These are phyloP conservation scores for Solioccasus polychromus DNA, from an alignment of 768 basidiomycete species.

Conservation along the genomic window DNA sequence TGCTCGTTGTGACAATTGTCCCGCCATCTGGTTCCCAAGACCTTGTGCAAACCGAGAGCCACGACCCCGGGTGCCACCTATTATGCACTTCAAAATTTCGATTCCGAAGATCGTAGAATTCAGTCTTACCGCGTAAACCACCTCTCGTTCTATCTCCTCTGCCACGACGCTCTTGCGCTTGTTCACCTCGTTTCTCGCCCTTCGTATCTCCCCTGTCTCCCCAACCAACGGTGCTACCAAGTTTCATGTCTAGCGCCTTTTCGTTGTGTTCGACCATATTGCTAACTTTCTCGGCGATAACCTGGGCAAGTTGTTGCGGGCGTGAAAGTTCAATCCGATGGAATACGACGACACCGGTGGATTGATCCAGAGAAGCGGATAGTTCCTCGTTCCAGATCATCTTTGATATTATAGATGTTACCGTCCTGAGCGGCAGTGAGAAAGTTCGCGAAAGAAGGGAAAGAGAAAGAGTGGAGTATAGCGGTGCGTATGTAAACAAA, in stretches of 20 bases:
- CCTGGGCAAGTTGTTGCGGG: slow-evolving; percentile 85
- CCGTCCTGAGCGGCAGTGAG: slow-evolving; percentile 72
- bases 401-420: slow-evolving; percentile 84
- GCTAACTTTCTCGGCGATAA: slow-evolving; percentile 83
- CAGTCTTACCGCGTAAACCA: slow-evolving; percentile 51
- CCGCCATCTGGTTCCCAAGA: slow-evolving; percentile 75
- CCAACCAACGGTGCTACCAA: slow-evolving; percentile 56
- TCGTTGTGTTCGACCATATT: slow-evolving; percentile 90
- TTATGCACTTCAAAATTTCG: background rate
- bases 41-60: slow-evolving; percentile 83
- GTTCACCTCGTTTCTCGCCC: slow-evolving; percentile 78
- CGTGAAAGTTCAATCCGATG: slow-evolving; percentile 88
- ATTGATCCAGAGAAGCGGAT: slow-evolving; percentile 88
- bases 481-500: slow-evolving; percentile 91
- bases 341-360: slow-evolving; percentile 87
- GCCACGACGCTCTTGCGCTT: slow-evolving; percentile 72
- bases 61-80: slow-evolving; percentile 67
- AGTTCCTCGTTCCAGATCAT: slow-evolving; percentile 99
- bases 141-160: slow-evolving; percentile 62
- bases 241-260: slow-evolving; percentile 80
- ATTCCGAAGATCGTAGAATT: background rate
- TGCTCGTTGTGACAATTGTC: slow-evolving; percentile 21
- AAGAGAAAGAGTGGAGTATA: slow-evolving; percentile 90
- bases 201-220: slow-evolving; percentile 56
- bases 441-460: slow-evolving; percentile 86